A percentile compares a stretch with the other conserved stretches of the same genome.
Conservation (phyloP, 1,284 basidiomycete genomes). For the Ganoderma lucidum region DNA sequence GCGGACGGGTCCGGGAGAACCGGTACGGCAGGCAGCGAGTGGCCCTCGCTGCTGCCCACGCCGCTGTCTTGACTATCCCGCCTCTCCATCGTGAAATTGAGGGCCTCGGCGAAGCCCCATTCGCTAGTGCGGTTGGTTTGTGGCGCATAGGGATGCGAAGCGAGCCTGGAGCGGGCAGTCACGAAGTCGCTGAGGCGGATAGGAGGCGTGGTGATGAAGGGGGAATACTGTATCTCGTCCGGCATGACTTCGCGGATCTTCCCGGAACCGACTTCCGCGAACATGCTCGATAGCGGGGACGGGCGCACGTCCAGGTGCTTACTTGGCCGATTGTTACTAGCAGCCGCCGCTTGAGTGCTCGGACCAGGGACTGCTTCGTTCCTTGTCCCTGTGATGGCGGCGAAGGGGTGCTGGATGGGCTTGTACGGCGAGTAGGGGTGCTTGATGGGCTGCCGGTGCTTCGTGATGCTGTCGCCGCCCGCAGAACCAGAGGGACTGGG, state of each 20-base stretch:
- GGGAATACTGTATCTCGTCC: slow-evolving; percentile 62
- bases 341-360: background rate
- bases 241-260: slow-evolving; percentile 60
- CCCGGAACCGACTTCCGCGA: slow-evolving; percentile 57
- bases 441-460: slow-evolving; percentile 56
- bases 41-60: slow-evolving; percentile 54
- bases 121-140: slow-evolving; percentile 40
- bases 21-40: slow-evolving; percentile 29
- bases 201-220: slow-evolving; percentile 42
- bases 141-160: slow-evolving; percentile 39
- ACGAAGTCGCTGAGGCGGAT: slow-evolving; percentile 24
- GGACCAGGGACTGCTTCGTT: slow-evolving; percentile 10
- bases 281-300: slow-evolving; percentile 53
- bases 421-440: slow-evolving; percentile 52
- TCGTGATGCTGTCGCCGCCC: slow-evolving; percentile 48
- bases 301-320: slow-evolving; percentile 44
- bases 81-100: slow-evolving; percentile 38
- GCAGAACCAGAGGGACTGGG: slow-evolving; percentile 21
- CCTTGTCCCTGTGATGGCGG: slow-evolving; percentile 27
- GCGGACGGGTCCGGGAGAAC: slow-evolving; percentile 25
- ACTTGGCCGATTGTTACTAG: background rate
- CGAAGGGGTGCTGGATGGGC: slow-evolving; percentile 45
- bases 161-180: slow-evolving; percentile 11
- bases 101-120: slow-evolving; percentile 44
- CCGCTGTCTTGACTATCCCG: slow-evolving; percentile 54